Evolutionary conservation across 805 yeast genomes (phyloP), one percentile per base, ranked within the genome.

Genomic region (Schwanniomyces yamadae): DNA sequence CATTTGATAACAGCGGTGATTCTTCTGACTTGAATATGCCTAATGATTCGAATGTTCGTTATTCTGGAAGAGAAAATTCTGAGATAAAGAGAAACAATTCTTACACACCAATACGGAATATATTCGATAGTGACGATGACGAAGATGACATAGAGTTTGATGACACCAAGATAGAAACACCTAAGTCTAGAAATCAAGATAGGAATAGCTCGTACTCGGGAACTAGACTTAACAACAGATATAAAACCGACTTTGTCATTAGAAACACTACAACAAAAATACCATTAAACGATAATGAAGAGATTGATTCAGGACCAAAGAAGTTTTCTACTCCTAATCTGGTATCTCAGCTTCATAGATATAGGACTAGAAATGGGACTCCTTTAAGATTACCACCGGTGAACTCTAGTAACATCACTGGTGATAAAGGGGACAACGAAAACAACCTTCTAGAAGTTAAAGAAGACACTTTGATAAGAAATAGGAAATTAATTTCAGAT

Each of bases 111-210:
- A 28, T 19, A 2, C 14, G 31, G 19, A 28, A 28, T 28, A 23
- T 28, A 18, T 28, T 28, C 16, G 19, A 31, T 4, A 33, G 28
- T 10, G 38, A 27, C 20, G 45, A 37, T 14, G 43, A 38, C 14
- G 44, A 35, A 20, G 43, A 38, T 17, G 63, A 55, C 21, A 48
- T 49, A 33, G 66, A 59, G 26, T 58, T 59, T 41, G 66, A 59
- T 41, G 62, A 57, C 16, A 54, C 63, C 1, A 40, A 40, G n/a
- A 31, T 51, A 8, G 65, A 60, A 29, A 56, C 63, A 11, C 65
- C 64, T 1, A 46, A 45, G 19, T 22, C 29, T 10, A 20, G 38
- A 9, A 30, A 36, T 21, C 36, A 31, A 20, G 41, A 39, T 23
- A 28, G 27, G 8, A 27, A 19, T 23, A 14, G 11, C n/a, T 28